A percentile compares a stretch with the other conserved stretches of the same genome.
Evolutionary conservation across 1,284 basidiomycete genomes (phyloP).

Genomic region (Peniophora sp.): DNA sequence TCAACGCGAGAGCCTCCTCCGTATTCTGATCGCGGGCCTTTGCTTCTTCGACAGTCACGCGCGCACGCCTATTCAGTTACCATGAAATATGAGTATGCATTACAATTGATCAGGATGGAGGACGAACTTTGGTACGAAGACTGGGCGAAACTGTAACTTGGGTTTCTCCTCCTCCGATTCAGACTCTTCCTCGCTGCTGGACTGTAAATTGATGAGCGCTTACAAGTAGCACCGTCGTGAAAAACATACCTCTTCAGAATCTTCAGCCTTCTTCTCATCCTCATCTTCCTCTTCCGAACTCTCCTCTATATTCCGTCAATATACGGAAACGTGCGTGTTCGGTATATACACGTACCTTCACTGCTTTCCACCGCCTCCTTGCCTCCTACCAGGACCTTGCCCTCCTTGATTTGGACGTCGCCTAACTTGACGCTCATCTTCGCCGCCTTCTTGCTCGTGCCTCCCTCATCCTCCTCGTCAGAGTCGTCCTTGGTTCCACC

Average conservation of each 20-base stretch:
- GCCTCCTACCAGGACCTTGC: constrained; percentile 73
- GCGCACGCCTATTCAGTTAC: constrained; percentile 51
- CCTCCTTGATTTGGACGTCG: constrained; percentile 70
- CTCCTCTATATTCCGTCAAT: neutral
- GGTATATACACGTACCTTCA: constrained; percentile 16
- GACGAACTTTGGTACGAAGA: constrained; percentile 84
- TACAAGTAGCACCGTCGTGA: constrained; percentile 6
- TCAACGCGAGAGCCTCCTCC: constrained; percentile 57
- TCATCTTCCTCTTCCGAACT: constrained; percentile 32
- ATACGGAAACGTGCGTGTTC: neutral
- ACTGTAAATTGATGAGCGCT: constrained; percentile 30
- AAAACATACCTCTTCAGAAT: constrained; percentile 28
- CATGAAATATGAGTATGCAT: constrained; percentile 1
- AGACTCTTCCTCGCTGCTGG: constrained; percentile 63
- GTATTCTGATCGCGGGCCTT: constrained; percentile 60
- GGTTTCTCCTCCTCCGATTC: constrained; percentile 58
- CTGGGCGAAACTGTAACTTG: constrained; percentile 70
- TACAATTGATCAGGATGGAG: constrained; percentile 1
- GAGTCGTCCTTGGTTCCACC: constrained; percentile 39
- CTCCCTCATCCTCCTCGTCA: constrained; percentile 27
- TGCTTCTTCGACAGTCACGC: constrained; percentile 58
- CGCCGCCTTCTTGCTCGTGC: constrained; percentile 27
- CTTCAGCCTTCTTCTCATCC: constrained; percentile 38
- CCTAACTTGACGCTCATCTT: constrained; percentile 65
- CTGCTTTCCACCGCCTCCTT: constrained; percentile 46